These are phyloP conservation scores for Termitomyces sp. DNA, from an alignment of 768 basidiomycete genomes.

Conservation along the genomic window DNA sequence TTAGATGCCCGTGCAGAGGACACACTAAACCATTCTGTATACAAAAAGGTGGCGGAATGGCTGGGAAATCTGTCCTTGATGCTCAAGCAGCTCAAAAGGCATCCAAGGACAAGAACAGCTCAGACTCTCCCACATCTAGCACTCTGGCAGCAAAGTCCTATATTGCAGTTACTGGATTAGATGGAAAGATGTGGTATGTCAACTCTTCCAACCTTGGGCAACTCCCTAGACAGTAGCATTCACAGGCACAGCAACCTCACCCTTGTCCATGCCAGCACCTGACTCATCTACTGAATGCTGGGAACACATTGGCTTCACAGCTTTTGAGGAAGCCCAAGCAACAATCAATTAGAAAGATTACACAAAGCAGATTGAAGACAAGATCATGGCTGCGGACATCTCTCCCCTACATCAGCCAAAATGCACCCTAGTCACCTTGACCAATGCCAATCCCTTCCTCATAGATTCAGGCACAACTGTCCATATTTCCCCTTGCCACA, in stretches of 20 bases:
- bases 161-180: neutral
- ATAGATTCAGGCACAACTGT: too few species aligned
- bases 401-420: neutral
- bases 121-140: neutral
- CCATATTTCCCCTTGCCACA: constrained; percentile 17
- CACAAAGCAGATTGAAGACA: neutral
- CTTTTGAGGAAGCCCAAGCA: neutral
- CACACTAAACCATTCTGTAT: too few species aligned
- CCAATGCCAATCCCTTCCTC: constrained; percentile 22
- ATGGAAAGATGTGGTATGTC: too few species aligned
- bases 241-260: neutral
- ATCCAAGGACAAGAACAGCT: neutral
- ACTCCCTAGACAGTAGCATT: neutral
- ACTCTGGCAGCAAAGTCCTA: neutral
- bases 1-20: too few species aligned
- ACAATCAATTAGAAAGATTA: neutral
- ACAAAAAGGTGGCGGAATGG: constrained; percentile 25
- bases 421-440: constrained; percentile 2
- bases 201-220: neutral
- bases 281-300: neutral
- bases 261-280: neutral
- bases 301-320: too few species aligned
- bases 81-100: too few species aligned
- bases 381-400: neutral
- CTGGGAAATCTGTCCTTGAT: constrained; percentile 20